Evolutionary conservation across 2,329 filamentous ascomycete genomes (phyloP).

Genomic region (Leptographium procerum): DNA sequence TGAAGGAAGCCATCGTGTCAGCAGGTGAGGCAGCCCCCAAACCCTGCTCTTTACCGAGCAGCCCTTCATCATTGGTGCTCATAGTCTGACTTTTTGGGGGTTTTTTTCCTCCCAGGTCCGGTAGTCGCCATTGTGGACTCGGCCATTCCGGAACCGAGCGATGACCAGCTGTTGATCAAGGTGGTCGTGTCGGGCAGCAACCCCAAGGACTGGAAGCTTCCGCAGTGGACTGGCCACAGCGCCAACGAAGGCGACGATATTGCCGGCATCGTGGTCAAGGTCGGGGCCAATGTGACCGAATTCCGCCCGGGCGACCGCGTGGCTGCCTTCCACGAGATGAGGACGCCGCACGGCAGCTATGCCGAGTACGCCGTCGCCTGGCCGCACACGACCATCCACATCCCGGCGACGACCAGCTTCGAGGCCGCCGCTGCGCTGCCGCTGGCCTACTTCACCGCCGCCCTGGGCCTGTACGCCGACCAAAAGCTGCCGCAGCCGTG

Average conservation of each 20-base stretch:
- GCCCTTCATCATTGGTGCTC: neutral
- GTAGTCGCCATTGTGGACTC: constrained; percentile 27
- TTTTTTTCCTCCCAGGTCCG: constrained; percentile 17
- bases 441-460: constrained; percentile 31
- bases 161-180: constrained; percentile 13
- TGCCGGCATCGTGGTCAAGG: constrained; percentile 40
- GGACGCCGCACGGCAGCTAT: constrained; percentile 21
- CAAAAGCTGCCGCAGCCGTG: constrained; percentile 28
- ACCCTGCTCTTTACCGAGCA: constrained; percentile 15
- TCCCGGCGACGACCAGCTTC: constrained; percentile 24
- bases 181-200: constrained; percentile 28
- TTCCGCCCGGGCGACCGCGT: constrained; percentile 48
- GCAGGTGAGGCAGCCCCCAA: constrained; percentile 22
- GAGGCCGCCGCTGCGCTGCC: constrained; percentile 31
- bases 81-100: too few species aligned
- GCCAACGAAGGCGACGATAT: constrained; percentile 43
- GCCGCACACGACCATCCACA: constrained; percentile 29
- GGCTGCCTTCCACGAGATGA: constrained; percentile 37
- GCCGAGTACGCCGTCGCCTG: constrained; percentile 32
- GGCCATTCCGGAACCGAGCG: constrained; percentile 25
- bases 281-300: constrained; percentile 43
- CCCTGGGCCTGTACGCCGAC: constrained; percentile 24
- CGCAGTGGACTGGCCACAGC: constrained; percentile 1
- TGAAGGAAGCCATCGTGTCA: constrained; percentile 21
- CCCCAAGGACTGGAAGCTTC: constrained; percentile 35